phyloP scores from a whole-genome alignment of 2,329 filamentous ascomycete genomes.

The Rutstroemia sp. region DNA sequence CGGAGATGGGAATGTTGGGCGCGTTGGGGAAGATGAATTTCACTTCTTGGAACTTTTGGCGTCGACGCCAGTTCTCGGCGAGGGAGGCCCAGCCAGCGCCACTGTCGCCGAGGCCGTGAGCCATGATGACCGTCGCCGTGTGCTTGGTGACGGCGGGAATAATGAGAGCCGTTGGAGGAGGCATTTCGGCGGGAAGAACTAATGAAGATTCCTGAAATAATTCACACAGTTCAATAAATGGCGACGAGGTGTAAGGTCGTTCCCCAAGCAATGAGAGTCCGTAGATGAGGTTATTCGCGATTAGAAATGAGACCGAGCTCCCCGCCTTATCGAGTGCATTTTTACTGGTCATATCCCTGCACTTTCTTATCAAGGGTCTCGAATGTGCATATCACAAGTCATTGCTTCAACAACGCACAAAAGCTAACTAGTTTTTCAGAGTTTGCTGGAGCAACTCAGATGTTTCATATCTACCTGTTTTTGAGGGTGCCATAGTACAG shows the following conservation, averaged over 20 bases:
- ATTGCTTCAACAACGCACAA: too few species aligned
- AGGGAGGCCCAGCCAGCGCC: conserved; percentile 73
- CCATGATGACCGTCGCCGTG: conserved; percentile 90
- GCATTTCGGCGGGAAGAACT: conserved; percentile 16
- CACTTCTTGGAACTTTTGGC: conserved; percentile 77
- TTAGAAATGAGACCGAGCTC: neutral
- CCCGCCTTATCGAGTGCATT: conserved; percentile 1
- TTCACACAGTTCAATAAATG: neutral
- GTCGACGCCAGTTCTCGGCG: conserved; percentile 79
- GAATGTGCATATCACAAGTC: neutral
- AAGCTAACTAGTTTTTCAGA: too few species aligned
- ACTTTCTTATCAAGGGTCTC: conserved; percentile 7
- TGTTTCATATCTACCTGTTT: neutral
- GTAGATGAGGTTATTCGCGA: neutral
- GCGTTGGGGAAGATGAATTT: conserved; percentile 94
- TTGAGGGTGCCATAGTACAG: neutral
- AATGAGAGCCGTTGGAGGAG: conserved; percentile 43
- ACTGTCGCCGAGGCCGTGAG: conserved; percentile 84
- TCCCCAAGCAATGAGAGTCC: neutral
- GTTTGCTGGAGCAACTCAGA: neutral
- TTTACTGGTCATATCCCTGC: neutral
- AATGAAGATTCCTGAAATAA: neutral
- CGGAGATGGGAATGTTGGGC: conserved; percentile 77
- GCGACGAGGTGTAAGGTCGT: neutral
- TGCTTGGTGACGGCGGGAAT: conserved; percentile 76